Conservation (phyloP, 108 stramenopile genomes). For the Craspedostauros australis region DNA sequence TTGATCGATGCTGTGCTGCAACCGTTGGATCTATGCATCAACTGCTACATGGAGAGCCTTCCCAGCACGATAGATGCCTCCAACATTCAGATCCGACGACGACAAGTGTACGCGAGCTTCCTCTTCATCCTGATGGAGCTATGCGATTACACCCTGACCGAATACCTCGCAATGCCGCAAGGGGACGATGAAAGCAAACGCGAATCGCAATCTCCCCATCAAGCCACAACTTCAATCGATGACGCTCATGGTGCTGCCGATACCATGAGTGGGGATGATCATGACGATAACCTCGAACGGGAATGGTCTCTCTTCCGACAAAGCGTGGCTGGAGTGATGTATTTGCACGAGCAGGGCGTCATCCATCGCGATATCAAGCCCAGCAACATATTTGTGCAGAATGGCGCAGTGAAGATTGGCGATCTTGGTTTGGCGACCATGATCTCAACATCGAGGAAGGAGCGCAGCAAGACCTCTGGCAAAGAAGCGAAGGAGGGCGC, state of each 20-base stretch:
- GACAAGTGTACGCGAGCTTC: slow-evolving; percentile 9
- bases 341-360: slow-evolving; percentile 75
- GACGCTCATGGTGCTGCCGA: slow-evolving; percentile 6
- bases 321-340: slow-evolving; percentile 49
- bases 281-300: slow-evolving; percentile 16
- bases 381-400: slow-evolving; percentile 30
- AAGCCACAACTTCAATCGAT: background rate
- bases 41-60: slow-evolving; percentile 34
- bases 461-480: background rate
- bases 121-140: slow-evolving; percentile 45
- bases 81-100: slow-evolving; percentile 27
- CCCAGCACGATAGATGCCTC: slow-evolving; percentile 23
- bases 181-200: background rate
- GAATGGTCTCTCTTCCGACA: slow-evolving; percentile 43
- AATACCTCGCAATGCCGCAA: background rate
- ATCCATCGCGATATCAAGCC: slow-evolving; percentile 60
- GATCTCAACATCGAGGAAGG: background rate
- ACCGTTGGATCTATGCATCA: slow-evolving; percentile 35
- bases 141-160: slow-evolving; percentile 21
- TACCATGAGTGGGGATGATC: background rate
- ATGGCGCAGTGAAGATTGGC: slow-evolving; percentile 32
- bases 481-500: background rate
- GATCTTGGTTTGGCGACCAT: slow-evolving; percentile 32
- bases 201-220: background rate
- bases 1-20: slow-evolving; percentile 41